Conservation (phyloP, 345 rosid species). For the Camelina hispida region DNA sequence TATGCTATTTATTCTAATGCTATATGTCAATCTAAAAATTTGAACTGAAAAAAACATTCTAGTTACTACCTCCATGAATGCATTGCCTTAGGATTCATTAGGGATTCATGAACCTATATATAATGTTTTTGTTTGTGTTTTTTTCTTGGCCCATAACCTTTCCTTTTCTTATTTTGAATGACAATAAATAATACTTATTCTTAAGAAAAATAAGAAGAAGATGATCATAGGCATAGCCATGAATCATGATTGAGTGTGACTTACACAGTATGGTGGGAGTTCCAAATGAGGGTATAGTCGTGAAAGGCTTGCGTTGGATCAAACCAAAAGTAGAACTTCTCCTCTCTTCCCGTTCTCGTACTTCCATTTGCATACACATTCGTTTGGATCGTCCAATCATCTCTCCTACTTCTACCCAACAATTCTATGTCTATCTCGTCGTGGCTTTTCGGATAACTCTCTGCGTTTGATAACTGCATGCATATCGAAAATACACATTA, state of each 20-base stretch:
- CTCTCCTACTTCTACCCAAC: conserved; percentile 78
- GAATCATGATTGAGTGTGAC: conserved; percentile 5
- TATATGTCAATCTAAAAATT: no score
- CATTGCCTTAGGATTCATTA: neutral
- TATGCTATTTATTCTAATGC: neutral
- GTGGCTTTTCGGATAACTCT: conserved; percentile 67
- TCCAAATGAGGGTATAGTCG: conserved; percentile 84
- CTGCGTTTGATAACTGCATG: conserved; percentile 80
- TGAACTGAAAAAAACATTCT: conserved; percentile 13
- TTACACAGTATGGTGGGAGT: conserved; percentile 83
- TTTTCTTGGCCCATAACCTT: conserved; percentile 15
- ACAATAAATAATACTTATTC: no score
- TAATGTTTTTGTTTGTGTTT: neutral
- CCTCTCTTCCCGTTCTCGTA: conserved; percentile 81
- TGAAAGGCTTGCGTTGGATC: conserved; percentile 81
- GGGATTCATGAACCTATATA: conserved; percentile 25
- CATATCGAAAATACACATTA: neutral
- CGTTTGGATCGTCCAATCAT: conserved; percentile 85
- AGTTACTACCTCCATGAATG: neutral
- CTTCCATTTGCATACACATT: conserved; percentile 86
- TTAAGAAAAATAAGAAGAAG: no score
- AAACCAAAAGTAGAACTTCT: conserved; percentile 91
- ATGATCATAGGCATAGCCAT: no score
- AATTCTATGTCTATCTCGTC: conserved; percentile 93
- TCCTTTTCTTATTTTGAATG: neutral